Conservation (phyloP, 2,329 filamentous ascomycete species). For the Taxawa tesnikishii region DNA sequence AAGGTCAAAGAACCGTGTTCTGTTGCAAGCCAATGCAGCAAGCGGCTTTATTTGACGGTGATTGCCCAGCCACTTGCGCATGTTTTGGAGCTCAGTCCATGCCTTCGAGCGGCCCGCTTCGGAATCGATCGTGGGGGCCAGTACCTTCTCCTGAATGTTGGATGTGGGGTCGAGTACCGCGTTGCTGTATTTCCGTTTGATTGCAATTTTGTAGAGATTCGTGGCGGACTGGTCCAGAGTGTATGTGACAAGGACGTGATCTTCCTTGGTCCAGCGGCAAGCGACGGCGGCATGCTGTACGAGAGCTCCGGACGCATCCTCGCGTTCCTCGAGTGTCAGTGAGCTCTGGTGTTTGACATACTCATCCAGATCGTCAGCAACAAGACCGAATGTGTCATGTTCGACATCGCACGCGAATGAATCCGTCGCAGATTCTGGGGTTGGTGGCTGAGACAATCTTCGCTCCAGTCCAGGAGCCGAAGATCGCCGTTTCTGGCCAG, state of each 20-base stretch:
- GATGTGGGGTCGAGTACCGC: conserved; percentile 24
- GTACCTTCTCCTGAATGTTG: conserved; percentile 9
- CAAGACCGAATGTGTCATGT: conserved; percentile 6
- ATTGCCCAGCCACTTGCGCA: conserved; percentile 30
- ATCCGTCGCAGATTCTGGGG: conserved; percentile 2
- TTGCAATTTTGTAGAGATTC: conserved; percentile 16
- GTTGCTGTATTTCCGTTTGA: conserved; percentile 29
- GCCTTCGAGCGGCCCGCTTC: conserved; percentile 10
- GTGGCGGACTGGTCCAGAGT: too few species aligned
- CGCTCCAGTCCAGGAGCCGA: neutral
- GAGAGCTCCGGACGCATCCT: conserved; percentile 19
- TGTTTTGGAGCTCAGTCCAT: conserved; percentile 13
- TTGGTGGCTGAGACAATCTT: neutral
- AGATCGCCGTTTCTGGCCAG: conserved; percentile 1
- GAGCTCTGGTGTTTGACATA: conserved; percentile 7
- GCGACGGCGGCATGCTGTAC: conserved; percentile 20
- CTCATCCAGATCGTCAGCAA: conserved; percentile 8
- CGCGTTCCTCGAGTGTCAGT: conserved; percentile 10
- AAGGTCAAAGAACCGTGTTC: conserved; percentile 36
- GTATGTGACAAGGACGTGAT: conserved; percentile 6
- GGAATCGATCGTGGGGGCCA: conserved; percentile 13
- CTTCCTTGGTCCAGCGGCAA: conserved; percentile 18
- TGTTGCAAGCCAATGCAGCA: conserved; percentile 30
- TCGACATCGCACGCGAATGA: neutral
- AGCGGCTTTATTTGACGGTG: conserved; percentile 34